These are phyloP conservation scores for Neolentinus lepideus DNA, from an alignment of 1,284 basidiomycete species.

Conservation along the genomic window DNA sequence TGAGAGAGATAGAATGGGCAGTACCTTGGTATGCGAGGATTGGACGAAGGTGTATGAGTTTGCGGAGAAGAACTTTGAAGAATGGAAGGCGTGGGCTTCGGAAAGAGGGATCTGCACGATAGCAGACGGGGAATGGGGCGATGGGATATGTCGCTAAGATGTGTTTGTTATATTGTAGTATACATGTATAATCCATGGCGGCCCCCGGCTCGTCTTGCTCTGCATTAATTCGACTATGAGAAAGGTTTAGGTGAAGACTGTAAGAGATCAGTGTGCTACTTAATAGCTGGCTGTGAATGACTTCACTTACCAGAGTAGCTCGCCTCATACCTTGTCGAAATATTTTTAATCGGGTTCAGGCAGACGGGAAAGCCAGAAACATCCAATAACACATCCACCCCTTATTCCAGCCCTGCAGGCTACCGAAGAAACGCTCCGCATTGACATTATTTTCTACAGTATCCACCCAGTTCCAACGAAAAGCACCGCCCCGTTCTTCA, in stretches of 20 bases:
- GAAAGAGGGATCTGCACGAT: neutral
- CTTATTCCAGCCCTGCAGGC: slow-evolving; percentile 9
- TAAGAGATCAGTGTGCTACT: too few species aligned
- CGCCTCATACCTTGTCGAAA: too few species aligned
- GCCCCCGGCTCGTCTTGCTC: too few species aligned
- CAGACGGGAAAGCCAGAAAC: neutral
- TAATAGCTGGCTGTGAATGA: neutral
- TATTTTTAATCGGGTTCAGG: too few species aligned
- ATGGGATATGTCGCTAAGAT: neutral
- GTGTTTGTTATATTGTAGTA: neutral
- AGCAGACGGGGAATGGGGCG: neutral
- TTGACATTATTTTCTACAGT: slow-evolving; percentile 6
- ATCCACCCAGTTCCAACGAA: slow-evolving; percentile 20
- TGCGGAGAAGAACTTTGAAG: slow-evolving; percentile 23
- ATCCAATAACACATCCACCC: slow-evolving; percentile 7
- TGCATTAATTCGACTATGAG: too few species aligned
- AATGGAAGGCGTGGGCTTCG: slow-evolving; percentile 15
- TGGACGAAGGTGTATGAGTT: slow-evolving; percentile 35
- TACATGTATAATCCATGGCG: too few species aligned
- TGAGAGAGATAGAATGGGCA: slow-evolving; percentile 25
- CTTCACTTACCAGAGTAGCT: too few species aligned
- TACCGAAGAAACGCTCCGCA: slow-evolving; percentile 10
- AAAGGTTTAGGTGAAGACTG: too few species aligned
- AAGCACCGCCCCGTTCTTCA: slow-evolving; percentile 10
- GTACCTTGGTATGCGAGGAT: slow-evolving; percentile 38